Evolutionary conservation across 2,329 filamentous ascomycete species (phyloP).

Genomic region (Harringtonia aguacate): DNA sequence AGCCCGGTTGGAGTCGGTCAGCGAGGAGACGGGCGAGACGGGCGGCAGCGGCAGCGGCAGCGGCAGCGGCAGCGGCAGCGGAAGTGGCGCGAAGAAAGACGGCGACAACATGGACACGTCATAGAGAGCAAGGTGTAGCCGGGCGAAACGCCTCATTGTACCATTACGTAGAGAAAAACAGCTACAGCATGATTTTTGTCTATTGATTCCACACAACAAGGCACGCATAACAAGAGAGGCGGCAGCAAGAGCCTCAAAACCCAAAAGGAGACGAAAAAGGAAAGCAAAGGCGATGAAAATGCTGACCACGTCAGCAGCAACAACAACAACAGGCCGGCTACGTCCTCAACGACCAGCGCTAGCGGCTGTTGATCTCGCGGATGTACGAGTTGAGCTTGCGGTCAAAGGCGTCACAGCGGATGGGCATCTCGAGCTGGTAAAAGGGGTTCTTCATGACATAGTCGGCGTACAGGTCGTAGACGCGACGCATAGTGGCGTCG

Average conservation of each 20-base stretch:
- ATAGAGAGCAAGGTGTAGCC: constrained; percentile 25
- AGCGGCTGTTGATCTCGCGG: constrained; percentile 56
- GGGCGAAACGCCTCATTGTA: background rate
- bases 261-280: too few relatives aligned
- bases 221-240: too few relatives aligned
- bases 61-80: constrained; percentile 47
- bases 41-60: constrained; percentile 50
- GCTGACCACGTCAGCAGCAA: background rate
- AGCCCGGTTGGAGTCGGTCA: constrained; percentile 59
- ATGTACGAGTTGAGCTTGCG: constrained; percentile 73
- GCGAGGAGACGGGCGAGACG: constrained; percentile 64
- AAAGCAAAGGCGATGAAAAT: too few relatives aligned
- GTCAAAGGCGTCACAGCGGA: constrained; percentile 92
- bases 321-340: background rate
- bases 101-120: constrained; percentile 85
- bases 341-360: constrained; percentile 5
- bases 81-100: constrained; percentile 32
- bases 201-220: too few relatives aligned
- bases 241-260: background rate
- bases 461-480: constrained; percentile 93
- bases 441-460: constrained; percentile 99
- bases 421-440: constrained; percentile 95
- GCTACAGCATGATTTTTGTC: too few relatives aligned
- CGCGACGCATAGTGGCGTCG: constrained; percentile 68
- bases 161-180: constrained; percentile 1